Conservation (phyloP, 495 filamentous ascomycete genomes). For the Aspergillus taichungensis region DNA sequence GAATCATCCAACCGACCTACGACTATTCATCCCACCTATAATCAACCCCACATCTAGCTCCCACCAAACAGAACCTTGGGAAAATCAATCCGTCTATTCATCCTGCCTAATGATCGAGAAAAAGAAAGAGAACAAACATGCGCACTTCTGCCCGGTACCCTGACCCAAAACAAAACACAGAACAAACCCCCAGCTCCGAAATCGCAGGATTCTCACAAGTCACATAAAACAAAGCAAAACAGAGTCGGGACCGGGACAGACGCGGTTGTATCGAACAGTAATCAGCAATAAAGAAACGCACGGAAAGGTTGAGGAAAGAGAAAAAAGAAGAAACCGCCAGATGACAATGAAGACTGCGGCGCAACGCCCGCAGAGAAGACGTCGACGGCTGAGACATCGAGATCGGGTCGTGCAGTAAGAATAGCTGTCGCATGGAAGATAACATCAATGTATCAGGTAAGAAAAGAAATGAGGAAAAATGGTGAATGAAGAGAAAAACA, state of each 20-base stretch:
- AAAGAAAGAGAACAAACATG: slow-evolving; percentile 30
- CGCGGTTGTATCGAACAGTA: slow-evolving; percentile 46
- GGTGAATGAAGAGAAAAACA: not conserved
- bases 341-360: not conserved
- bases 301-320: slow-evolving; percentile 11
- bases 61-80: too few relatives aligned
- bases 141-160: slow-evolving; percentile 41
- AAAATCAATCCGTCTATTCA: too few relatives aligned
- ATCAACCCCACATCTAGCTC: too few relatives aligned
- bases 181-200: slow-evolving; percentile 11
- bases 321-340: slow-evolving; percentile 9
- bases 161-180: slow-evolving; percentile 20
- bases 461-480: too few relatives aligned
- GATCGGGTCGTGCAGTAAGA: not conserved
- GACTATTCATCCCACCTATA: not conserved
- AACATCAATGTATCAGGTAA: not conserved
- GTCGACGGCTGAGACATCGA: not conserved
- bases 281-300: slow-evolving; percentile 30
- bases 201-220: slow-evolving; percentile 6
- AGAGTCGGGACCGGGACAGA: slow-evolving; percentile 31
- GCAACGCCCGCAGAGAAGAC: too few relatives aligned
- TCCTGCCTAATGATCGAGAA: slow-evolving; percentile 6
- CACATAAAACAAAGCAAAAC: slow-evolving; percentile 16
- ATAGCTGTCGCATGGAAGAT: not conserved
- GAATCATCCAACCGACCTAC: too few relatives aligned